These are phyloP conservation scores for Diaporthe destruens DNA, from an alignment of 2,329 filamentous ascomycete genomes.

Conservation along the genomic window DNA sequence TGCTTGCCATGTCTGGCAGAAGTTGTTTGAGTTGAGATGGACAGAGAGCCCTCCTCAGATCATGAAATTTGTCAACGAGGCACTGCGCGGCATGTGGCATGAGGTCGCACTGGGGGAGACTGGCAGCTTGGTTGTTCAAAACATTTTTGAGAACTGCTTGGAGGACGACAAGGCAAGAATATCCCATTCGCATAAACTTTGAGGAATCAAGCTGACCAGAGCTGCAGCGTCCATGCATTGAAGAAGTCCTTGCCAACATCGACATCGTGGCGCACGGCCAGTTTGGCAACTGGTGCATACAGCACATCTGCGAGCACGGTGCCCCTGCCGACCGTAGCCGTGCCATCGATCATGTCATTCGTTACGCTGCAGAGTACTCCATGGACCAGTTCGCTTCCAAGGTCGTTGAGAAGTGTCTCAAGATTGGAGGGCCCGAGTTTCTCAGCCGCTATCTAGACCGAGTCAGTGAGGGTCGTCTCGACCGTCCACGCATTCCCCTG, in stretches of 20 bases:
- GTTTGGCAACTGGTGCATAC: slow-evolving; percentile 99
- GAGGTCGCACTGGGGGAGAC: slow-evolving; percentile 98
- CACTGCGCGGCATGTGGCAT: slow-evolving; percentile 97
- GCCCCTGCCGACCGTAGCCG: slow-evolving; percentile 90
- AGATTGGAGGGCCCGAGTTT: slow-evolving; percentile 93
- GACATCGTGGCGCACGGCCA: slow-evolving; percentile 97
- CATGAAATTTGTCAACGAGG: slow-evolving; percentile 98
- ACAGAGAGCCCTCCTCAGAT: slow-evolving; percentile 94
- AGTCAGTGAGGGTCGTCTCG: slow-evolving; percentile 89
- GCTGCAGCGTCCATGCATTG: slow-evolving; percentile 90
- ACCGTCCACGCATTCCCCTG: slow-evolving; percentile 93
- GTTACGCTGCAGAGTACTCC: slow-evolving; percentile 94
- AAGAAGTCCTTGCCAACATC: slow-evolving; percentile 94
- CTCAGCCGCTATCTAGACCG: slow-evolving; percentile 92
- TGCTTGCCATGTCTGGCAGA: slow-evolving; percentile 99
- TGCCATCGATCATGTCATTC: slow-evolving; percentile 94
- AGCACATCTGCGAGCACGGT: slow-evolving; percentile 98
- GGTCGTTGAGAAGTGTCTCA: slow-evolving; percentile 98
- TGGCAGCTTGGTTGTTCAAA: slow-evolving; percentile 96
- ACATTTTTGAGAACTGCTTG: slow-evolving; percentile 99
- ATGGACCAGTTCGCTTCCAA: slow-evolving; percentile 99
- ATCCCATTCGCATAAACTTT: not conserved
- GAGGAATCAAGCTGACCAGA: slow-evolving; percentile 11
- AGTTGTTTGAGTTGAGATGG: slow-evolving; percentile 98
- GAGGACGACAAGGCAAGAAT: slow-evolving; percentile 92